Base-by-base conservation (phyloP, 805 yeast genomes). In the Scheffersomyces ergatensis region DNA sequence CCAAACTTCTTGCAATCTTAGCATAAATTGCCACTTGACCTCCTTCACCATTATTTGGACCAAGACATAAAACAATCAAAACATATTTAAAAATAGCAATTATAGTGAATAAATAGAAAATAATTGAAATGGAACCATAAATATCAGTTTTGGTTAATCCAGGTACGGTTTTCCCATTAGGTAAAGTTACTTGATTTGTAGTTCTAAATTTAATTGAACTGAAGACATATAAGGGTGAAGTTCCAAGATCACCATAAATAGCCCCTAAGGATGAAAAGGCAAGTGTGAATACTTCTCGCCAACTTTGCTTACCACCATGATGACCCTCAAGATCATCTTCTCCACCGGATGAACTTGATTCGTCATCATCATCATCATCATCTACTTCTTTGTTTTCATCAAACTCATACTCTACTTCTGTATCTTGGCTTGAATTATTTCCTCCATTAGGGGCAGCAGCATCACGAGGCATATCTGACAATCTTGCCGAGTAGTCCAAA, bases 1-100 rank as follows among this genome's bases (percentile, higher is more conserved):
- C 67, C 46, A 78, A 56, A 27, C 62, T 59, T 31, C 79, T 62
- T 4, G 82, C 80, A 25, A 78, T 67, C 51, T 77, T 77, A 17
- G 83, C 76, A 48, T 78, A 80, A 33, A 80, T 71, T 14, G 85
- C 84, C 25, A 80, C 72, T 44, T 77, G 82, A 1, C 85, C 84
- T 45, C 85, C 84, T 53, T 79, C 82, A 34, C 80, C 81, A 34
- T 76, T 69, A 54, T 78, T 77, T 8, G 81, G 78, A 12, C 83
- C 85, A 34, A 66, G 52, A 15, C 51, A 47, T 36, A 78, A 62
- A 8, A 78, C 83, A 37, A 80, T 56, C 30, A 70, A 50, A 13
- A 73, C 61, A 49, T 80, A 80, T 50, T 80, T 80, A 51, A 70
- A 36, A 34, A 78, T 65, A 4, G 78, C 83, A 32, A 80, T 62